Evolutionary conservation across 108 stramenopile genomes (phyloP).

Genomic region (Pelagomonas calceolata): DNA sequence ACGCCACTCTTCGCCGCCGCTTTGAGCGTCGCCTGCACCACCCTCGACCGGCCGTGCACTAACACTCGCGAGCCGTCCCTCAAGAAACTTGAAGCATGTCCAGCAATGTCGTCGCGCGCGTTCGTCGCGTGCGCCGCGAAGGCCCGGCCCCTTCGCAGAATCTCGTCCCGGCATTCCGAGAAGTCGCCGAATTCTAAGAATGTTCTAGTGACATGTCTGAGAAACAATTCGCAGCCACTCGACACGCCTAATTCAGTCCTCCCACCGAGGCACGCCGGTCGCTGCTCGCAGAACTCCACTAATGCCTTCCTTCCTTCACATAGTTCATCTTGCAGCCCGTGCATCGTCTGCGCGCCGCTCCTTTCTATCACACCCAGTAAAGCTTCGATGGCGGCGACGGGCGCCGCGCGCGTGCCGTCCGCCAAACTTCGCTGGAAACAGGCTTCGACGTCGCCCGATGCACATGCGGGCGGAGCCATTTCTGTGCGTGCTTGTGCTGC

Average conservation of each 20-base stretch:
- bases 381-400: constrained; percentile 72
- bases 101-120: constrained; percentile 79
- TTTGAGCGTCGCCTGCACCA: constrained; percentile 64
- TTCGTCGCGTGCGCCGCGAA: constrained; percentile 73
- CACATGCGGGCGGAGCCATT: too few species aligned
- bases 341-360: constrained; percentile 65
- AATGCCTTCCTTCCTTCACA: constrained; percentile 51
- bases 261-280: constrained; percentile 27
- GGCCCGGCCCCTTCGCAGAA: constrained; percentile 70
- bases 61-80: constrained; percentile 70
- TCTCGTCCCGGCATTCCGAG: constrained; percentile 54
- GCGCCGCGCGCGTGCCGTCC: constrained; percentile 43
- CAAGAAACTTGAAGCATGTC: constrained; percentile 75
- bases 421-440: too few species aligned
- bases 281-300: constrained; percentile 34
- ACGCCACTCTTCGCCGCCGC: constrained; percentile 59
- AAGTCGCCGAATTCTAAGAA: constrained; percentile 62
- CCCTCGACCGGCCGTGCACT: constrained; percentile 77
- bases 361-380: constrained; percentile 69
- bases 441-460: too few species aligned
- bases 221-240: constrained; percentile 62
- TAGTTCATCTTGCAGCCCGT: constrained; percentile 68
- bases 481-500: too few species aligned
- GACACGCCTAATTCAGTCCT: constrained; percentile 56
- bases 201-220: constrained; percentile 71